Evolutionary conservation across 371 early-diverging fungal genomes (phyloP).

Genomic region (Mucor racemosus): DNA sequence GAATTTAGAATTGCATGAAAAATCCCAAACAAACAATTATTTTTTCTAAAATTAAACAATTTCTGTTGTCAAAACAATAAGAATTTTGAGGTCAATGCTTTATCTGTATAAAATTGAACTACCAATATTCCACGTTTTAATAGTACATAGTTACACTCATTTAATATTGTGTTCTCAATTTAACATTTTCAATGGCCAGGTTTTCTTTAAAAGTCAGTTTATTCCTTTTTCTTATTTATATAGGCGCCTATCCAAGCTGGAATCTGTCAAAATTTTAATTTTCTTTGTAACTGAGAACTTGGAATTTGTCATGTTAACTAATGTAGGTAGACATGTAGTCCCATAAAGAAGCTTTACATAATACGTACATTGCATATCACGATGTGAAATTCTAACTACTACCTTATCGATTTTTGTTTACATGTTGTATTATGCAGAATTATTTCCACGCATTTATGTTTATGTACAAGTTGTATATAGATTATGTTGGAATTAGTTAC

Average conservation of each 20-base stretch:
- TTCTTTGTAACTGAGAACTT: background rate
- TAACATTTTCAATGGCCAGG: background rate
- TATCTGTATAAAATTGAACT: background rate
- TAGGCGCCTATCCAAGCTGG: background rate
- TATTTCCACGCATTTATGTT: too few species aligned
- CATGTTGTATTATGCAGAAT: too few species aligned
- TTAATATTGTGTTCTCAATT: background rate
- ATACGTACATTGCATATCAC: too few species aligned
- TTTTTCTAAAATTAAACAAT: background rate
- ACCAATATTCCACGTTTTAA: background rate
- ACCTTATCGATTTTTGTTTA: too few species aligned
- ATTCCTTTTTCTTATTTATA: too few species aligned
- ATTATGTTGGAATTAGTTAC: too few species aligned
- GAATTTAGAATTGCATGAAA: background rate
- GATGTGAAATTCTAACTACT: too few species aligned
- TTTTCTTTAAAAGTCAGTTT: background rate
- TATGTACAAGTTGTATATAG: too few species aligned
- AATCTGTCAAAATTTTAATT: background rate
- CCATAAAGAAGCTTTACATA: too few species aligned
- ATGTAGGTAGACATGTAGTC: background rate
- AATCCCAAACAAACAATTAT: background rate
- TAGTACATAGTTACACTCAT: constrained; percentile 3
- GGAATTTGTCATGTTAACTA: background rate
- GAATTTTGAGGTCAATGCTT: constrained; percentile 8
- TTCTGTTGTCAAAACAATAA: background rate